These are phyloP conservation scores for peach (Prunus persica) DNA, from an alignment of 306 rosid species.

Conservation along the genomic window DNA sequence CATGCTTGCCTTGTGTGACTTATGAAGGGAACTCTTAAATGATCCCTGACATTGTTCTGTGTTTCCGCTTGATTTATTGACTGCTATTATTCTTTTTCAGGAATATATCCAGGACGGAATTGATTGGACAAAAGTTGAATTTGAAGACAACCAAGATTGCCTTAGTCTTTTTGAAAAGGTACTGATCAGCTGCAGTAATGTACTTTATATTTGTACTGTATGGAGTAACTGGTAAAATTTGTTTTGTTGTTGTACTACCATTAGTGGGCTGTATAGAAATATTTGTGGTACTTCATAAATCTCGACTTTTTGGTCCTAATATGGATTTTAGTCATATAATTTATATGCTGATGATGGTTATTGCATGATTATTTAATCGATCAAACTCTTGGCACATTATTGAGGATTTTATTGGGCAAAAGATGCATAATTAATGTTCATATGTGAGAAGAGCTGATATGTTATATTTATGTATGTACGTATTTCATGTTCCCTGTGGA, in stretches of 20 bases:
- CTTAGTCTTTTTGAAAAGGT: slow-evolving; percentile 98
- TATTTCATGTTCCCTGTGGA: neutral
- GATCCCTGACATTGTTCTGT: neutral
- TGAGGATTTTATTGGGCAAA: neutral
- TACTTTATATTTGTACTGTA: neutral
- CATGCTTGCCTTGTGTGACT: neutral
- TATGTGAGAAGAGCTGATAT: neutral
- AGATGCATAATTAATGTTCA: too few species aligned
- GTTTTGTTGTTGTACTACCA: too few species aligned
- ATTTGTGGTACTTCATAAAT: neutral
- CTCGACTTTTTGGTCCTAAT: neutral
- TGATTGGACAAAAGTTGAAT: slow-evolving; percentile 97
- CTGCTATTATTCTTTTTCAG: slow-evolving; percentile 40
- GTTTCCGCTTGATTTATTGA: slow-evolving; percentile 1
- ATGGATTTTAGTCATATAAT: neutral
- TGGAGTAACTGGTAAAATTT: neutral
- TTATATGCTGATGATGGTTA: neutral
- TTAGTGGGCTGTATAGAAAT: neutral
- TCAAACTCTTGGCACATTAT: neutral
- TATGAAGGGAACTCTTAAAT: neutral
- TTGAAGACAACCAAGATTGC: slow-evolving; percentile 98
- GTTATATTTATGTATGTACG: neutral
- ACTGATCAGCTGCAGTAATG: neutral
- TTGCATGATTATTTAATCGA: too few species aligned
- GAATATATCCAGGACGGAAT: slow-evolving; percentile 97